A percentile compares a stretch with the other conserved stretches of the same genome.
Conservation (phyloP, 129 eudicot species). For the Rutidosis leptorrhynchoides region DNA sequence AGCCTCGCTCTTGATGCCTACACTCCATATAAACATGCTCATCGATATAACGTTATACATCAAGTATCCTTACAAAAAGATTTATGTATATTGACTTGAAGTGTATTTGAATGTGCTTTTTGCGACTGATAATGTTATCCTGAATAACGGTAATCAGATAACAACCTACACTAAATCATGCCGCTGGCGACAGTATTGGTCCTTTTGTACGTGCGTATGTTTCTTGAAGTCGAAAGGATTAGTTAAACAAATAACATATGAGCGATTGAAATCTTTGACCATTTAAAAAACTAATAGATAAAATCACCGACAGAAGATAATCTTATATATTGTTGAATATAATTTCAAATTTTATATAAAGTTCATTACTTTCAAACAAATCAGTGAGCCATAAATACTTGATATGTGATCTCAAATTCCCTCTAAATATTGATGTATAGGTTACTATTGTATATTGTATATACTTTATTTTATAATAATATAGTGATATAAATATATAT, state of each 20-base stretch:
- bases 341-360: no score
- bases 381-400: neutral
- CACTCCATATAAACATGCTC: neutral
- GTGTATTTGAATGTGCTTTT: neutral
- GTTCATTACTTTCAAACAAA: no score
- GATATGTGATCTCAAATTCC: neutral
- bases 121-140: neutral
- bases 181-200: neutral
- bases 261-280: neutral
- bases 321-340: neutral
- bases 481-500: no score
- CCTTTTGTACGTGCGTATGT: no score
- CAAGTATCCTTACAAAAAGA: neutral
- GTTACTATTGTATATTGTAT: neutral
- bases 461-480: no score
- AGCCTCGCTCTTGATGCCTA: slow-evolving; percentile 92
- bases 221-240: neutral
- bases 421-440: neutral
- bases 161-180: neutral
- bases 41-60: neutral
- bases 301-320: neutral
- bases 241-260: neutral
- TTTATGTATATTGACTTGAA: neutral
- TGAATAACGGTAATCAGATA: neutral
- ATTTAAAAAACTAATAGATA: neutral